Evolutionary conservation across 2,329 filamentous ascomycete species (phyloP).

Genomic region (Fusarium goolgardi): DNA sequence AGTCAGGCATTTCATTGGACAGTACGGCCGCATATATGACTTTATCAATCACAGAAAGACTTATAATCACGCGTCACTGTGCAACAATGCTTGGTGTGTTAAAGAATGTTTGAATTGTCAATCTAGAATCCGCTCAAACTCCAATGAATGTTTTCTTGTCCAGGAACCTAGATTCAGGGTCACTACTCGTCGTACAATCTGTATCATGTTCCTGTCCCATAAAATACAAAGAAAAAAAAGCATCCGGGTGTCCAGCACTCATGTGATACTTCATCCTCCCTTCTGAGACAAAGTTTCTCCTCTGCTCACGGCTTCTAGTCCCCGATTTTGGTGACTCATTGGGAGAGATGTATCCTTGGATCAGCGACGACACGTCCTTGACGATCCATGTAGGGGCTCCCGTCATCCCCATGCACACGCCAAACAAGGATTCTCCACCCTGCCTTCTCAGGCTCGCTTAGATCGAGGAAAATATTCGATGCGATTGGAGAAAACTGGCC

Average conservation of each 20-base stretch:
- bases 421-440: conserved; percentile 9
- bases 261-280: not conserved
- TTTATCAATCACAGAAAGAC: too few relatives aligned
- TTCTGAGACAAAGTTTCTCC: not conserved
- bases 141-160: not conserved
- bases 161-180: not conserved
- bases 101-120: not conserved
- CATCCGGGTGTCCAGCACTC: not conserved
- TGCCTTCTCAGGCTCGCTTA: not conserved
- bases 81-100: too few relatives aligned
- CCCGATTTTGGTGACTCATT: too few relatives aligned
- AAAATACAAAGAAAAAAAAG: not conserved
- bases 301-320: not conserved
- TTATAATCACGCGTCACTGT: too few relatives aligned
- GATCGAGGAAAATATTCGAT: not conserved
- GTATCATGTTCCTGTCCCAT: not conserved
- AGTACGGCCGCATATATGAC: too few relatives aligned
- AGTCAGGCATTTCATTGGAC: too few relatives aligned
- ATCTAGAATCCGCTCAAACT: not conserved
- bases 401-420: not conserved
- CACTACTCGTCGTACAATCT: not conserved
- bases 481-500: not conserved
- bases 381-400: not conserved
- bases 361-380: not conserved
- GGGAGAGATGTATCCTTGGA: accelerated